Base-by-base conservation (phyloP, 192 early-diverging fungal species). In the Coemansia sp. region DNA sequence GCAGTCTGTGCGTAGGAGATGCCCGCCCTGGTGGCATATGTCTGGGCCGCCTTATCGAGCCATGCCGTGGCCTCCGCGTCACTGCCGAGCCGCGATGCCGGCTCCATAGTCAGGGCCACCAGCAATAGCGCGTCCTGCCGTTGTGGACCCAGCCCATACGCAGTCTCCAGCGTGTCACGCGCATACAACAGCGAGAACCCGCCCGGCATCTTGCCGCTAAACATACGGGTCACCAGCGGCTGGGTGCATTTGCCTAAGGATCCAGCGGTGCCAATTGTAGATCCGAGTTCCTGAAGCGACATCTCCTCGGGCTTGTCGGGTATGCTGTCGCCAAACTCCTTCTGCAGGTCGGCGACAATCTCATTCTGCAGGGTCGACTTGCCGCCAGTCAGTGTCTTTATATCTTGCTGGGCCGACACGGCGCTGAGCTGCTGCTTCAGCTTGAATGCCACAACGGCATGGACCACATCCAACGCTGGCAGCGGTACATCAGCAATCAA, bases 361-460 rank as follows among this genome's bases (percentile, higher is more conserved):
- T 97, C 94, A 77, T 97, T 97, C 60, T 96, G 92, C n/a, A 96
- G 79, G 33, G 89, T 96, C 5, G 87, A 91, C 64, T 97, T 97
- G 54, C 94, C 94, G 23, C 83, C 87, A 34, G 92, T 86, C 27
- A 94, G 80, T 31, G 88, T 84, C 77, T 96, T 75, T 27, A 75
- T 68, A 39, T 81, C 80, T 71, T 90, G 92, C 44, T 64, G 49
- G 22, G 81, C 56, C 17, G 89, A 80, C 34, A 94, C 62, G 16
- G 87, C 84, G 17, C 77, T 64, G 1, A 89, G 62, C 8, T 82
- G 54, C 70, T 92, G 91, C 78, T 96, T 96, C 40, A 89, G 72
- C 64, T 96, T 96, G 51, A 91, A 87, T 7, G 91, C 87, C 63
- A 93, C 82, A 25, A 94, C 60, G 29, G 78, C 83, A 16, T 81